Evolutionary conservation across 495 filamentous ascomycete genomes (phyloP), one percentile per base, ranked within the genome.

Genomic region (Gamarada debralockiae): DNA sequence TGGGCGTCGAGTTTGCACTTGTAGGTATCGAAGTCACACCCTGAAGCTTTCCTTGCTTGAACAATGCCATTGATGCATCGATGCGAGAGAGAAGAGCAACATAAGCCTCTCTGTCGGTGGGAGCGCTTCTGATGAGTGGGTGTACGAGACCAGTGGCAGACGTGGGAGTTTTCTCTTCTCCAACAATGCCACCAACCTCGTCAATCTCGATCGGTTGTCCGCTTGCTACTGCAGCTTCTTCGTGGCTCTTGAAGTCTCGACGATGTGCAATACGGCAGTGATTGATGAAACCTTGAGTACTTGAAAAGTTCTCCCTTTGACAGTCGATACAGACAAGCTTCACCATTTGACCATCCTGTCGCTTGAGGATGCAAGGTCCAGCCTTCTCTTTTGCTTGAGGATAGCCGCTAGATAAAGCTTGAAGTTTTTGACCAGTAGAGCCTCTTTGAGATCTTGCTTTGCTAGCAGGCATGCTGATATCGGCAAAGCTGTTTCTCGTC

Each of bases 231-330:
- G 93, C 93, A 37, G 93, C 93, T 48, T 89, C 89, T 63, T 97
- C 92, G 61, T 98, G 93, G 61, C 90, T 97, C 61, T 90, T 86
- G 71, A 89, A 97, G 47, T 91, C 89, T 44, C 89, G 79, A 53
- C 83, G 84, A 68, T 98, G 93, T 8, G 92, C 89, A 51, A 98
- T 97, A 37, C 93, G 90, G 62, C 91, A 97, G 62, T 98, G 93
- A 59, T 98, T 98, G 72, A 98, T 92, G 63, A 98, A 97, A 2
- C 93, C 93, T 67, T 98, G 93, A 1, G 89, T 89, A 67, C 90
- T 96, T 39, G 86, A 90, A 66, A 97, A 97, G 65, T 97, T 87
- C 69, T 85, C 86, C 50, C 90, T 75, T 37, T 88, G 79, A 62
- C 93, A 98, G 63, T 93, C 86, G 45, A 91, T 74, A 70, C 93